Evolutionary conservation across 2,329 filamentous ascomycete genomes (phyloP), one percentile per base, ranked within the genome.

Genomic region (Aspergillus sp.): DNA sequence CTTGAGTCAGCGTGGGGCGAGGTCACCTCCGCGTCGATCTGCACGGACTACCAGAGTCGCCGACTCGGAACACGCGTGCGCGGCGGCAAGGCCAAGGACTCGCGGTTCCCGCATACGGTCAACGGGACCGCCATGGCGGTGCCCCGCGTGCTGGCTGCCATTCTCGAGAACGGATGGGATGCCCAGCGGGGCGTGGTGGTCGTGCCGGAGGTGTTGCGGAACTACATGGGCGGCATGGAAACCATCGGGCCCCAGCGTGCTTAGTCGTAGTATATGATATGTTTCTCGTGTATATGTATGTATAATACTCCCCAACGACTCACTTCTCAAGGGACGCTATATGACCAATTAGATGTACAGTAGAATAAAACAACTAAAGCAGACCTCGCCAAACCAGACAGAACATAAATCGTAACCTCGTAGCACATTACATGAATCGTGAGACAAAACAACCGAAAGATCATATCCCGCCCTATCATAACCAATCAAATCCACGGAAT

Each of bases 61-160:
- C 82, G 94, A 14, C 78, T 99, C 32, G 87, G 84, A 23, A 97
- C 94, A 13, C 82, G 88, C 38, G 77, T 89, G 43, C 85, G 86
- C 57, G 76, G 73, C 47, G 74, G 73, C 38, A 73, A 69, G 16
- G 51, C 62, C 5, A 71, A 69, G 56, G 75, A 76, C 66, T 74
- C 88, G 38, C 78, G 80, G 1, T 97, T 91, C 70, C 91, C 92
- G 13, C 91, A 89, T 76, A 99, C 94, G 0, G 80, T 96, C 34
- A 99, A 99, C 69, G 95, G 93, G 0, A 99, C 94, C 1, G 94
- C 93, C 0, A 78, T 97, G 64, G 94, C 94, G 1, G 88, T 97
- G 34, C 94, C 94, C 3, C 81, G 94, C 48, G 88, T 99, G 11
- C 69, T 99, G 54, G 92, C 94, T 20, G 92, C 91, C 5, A 80